phyloP scores from a whole-genome alignment of 768 basidiomycete species.

The Floccularia luteovirens region DNA sequence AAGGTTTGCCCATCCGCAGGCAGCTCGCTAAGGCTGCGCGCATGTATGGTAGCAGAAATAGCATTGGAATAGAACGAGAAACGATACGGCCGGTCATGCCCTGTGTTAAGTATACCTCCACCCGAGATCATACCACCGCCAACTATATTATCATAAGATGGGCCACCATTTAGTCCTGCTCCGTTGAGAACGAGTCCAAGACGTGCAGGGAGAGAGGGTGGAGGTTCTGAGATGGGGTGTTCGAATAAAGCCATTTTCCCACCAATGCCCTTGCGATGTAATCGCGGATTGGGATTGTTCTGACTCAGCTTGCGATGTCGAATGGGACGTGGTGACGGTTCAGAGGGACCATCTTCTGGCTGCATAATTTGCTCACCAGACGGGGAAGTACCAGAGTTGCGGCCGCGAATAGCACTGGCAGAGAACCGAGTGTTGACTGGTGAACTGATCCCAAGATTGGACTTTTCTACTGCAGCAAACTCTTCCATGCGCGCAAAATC shows the following conservation, averaged over 20 bases:
- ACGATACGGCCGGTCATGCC: conserved; percentile 86
- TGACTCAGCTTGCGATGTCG: conserved; percentile 87
- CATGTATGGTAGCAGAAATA: conserved; percentile 89
- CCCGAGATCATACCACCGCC: conserved; percentile 9
- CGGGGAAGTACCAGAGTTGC: not conserved
- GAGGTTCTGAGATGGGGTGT: conserved; percentile 36
- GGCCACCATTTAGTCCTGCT: conserved; percentile 6
- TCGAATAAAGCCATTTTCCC: conserved; percentile 95
- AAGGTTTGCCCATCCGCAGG: conserved; percentile 93
- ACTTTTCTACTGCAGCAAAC: conserved; percentile 67
- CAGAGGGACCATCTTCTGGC: conserved; percentile 7
- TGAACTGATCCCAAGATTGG: conserved; percentile 49
- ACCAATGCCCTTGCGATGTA: conserved; percentile 47
- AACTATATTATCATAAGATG: conserved; percentile 18
- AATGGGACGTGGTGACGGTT: conserved; percentile 21
- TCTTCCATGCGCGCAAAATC: conserved; percentile 74
- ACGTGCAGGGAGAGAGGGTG: conserved; percentile 36
- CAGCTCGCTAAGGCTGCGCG: conserved; percentile 85
- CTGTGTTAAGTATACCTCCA: conserved; percentile 36
- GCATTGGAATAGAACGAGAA: conserved; percentile 99
- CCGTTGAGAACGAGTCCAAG: conserved; percentile 20
- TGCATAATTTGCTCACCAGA: not conserved
- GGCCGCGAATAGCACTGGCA: conserved; percentile 12
- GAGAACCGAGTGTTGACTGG: conserved; percentile 31
- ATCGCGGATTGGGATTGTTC: conserved; percentile 62